Conservation (phyloP, 2,329 filamentous ascomycete species). For the Xylaria hypoxylon region DNA sequence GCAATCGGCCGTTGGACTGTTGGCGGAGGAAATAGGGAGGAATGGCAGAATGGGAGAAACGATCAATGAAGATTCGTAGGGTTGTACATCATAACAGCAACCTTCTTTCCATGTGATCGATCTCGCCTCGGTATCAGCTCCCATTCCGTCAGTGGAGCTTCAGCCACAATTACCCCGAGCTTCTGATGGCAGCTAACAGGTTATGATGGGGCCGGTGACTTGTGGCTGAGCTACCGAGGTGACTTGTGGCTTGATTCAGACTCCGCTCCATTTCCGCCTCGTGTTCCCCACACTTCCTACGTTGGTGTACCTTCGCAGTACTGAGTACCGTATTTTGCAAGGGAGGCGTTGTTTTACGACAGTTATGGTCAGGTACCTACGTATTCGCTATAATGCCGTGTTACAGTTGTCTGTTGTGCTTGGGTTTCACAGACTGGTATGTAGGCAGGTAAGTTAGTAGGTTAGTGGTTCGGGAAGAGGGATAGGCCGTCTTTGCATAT, state of each 20-base stretch:
- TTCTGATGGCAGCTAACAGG: too few relatives aligned
- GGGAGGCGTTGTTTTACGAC: too few relatives aligned
- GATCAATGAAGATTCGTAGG: slow-evolving; percentile 8
- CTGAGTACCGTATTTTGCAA: too few relatives aligned
- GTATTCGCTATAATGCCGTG: neutral
- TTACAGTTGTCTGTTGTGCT: slow-evolving; percentile 1
- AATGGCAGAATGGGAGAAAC: neutral
- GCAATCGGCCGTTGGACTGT: slow-evolving; percentile 10
- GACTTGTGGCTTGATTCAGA: slow-evolving; percentile 25
- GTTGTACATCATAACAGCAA: slow-evolving; percentile 17
- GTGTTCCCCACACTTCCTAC: slow-evolving; percentile 6
- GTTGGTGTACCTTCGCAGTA: neutral
- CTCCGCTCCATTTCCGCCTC: neutral
- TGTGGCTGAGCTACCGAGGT: slow-evolving; percentile 8
- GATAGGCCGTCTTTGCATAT: neutral
- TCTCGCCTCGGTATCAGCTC: slow-evolving; percentile 35
- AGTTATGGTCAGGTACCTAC: too few relatives aligned
- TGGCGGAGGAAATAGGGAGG: slow-evolving; percentile 5
- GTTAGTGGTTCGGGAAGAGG: neutral
- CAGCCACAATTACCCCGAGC: slow-evolving; percentile 34
- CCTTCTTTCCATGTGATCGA: slow-evolving; percentile 37
- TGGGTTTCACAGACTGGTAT: slow-evolving; percentile 6
- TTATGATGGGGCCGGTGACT: neutral
- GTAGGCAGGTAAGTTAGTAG: neutral
- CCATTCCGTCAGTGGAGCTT: slow-evolving; percentile 12